Percentiles rank a stretch among this genome's conserved stretches.
phyloP scores from a whole-genome alignment of 208 protist genomes.

The Leishmania arabica region DNA sequence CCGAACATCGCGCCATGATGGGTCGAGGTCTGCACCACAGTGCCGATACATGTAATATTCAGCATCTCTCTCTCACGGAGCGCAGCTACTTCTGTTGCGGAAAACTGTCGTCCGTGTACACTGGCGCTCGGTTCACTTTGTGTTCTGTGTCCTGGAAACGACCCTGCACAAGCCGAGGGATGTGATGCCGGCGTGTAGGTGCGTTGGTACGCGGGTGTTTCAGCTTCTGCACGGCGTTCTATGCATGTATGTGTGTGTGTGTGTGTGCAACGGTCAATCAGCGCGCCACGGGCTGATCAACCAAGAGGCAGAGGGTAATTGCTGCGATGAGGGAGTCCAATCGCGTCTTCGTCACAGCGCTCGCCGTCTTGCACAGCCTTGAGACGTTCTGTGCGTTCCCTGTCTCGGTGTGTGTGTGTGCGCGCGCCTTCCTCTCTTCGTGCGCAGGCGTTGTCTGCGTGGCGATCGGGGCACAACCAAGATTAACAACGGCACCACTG shows the following conservation, averaged over 20 bases:
- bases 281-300: no score
- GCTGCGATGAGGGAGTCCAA: no score
- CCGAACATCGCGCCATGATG: slow-evolving; percentile 22
- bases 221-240: neutral
- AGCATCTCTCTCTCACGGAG: slow-evolving; percentile 28
- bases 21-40: slow-evolving; percentile 33
- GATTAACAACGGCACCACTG: no score
- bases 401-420: no score
- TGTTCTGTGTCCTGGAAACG: neutral
- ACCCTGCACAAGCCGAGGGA: neutral
- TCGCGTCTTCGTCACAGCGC: no score
- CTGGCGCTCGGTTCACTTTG: neutral
- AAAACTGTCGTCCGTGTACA: neutral
- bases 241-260: slow-evolving; percentile 8
- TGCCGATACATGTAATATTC: slow-evolving; percentile 50
- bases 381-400: no score
- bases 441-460: no score
- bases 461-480: no score
- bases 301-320: no score
- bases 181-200: neutral
- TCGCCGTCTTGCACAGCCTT: no score
- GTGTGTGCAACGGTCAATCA: neutral
- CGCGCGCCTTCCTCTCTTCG: no score
- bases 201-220: neutral
- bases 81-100: neutral